These are phyloP conservation scores for Kuraishia piskuri DNA, from an alignment of 805 yeast species.

Conservation along the genomic window DNA sequence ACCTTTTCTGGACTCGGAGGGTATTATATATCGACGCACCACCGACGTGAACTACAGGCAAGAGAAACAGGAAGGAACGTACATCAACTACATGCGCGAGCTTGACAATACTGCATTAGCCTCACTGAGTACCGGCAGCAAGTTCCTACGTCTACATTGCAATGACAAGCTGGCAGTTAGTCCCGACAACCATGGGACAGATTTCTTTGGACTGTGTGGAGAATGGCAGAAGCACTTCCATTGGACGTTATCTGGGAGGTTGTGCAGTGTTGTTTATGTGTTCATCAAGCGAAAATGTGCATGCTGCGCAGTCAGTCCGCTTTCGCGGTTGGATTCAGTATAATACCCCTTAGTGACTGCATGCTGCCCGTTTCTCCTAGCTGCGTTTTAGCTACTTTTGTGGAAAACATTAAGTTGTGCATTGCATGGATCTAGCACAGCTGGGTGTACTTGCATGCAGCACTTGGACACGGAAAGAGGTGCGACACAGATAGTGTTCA, in stretches of 20 bases:
- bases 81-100: background rate
- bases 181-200: background rate
- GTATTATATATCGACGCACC: background rate
- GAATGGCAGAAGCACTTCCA: background rate
- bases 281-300: background rate
- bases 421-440: background rate
- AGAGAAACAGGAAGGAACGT: background rate
- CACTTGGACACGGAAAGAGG: background rate
- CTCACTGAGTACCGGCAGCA: background rate
- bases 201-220: background rate
- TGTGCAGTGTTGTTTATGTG: background rate
- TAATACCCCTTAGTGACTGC: background rate
- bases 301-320: background rate
- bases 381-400: background rate
- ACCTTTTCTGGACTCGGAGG: background rate
- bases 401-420: background rate
- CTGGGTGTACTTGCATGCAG: background rate
- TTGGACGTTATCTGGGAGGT: background rate
- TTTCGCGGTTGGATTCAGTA: background rate
- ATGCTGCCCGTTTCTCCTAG: background rate
- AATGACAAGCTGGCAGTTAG: background rate
- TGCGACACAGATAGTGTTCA: background rate
- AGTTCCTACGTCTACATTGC: background rate
- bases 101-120: background rate
- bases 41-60: background rate